Conservation (phyloP, 805 yeast species). For the Zygoascus flipseniorum region DNA sequence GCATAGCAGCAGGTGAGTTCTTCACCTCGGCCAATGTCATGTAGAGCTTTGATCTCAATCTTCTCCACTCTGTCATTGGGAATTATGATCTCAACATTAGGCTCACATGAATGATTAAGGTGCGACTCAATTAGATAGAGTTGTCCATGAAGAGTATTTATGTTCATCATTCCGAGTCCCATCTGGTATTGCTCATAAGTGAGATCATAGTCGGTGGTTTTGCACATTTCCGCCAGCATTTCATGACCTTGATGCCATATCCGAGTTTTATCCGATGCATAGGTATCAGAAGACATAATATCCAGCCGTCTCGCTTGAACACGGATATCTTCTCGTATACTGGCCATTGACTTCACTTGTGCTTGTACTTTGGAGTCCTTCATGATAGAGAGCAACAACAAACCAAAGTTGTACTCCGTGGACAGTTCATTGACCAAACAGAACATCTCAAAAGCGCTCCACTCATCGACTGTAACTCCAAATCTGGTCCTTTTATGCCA, state of each 20-base stretch:
- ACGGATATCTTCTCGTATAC: slow-evolving; percentile 58
- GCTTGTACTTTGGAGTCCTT: slow-evolving; percentile 28
- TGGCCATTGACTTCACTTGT: slow-evolving; percentile 58
- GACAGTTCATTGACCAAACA: slow-evolving; percentile 60
- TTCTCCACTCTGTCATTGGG: slow-evolving; percentile 36
- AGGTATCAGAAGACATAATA: not conserved
- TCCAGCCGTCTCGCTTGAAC: slow-evolving; percentile 42
- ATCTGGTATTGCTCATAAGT: slow-evolving; percentile 48
- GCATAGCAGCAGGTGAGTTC: slow-evolving; percentile 66
- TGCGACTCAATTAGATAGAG: slow-evolving; percentile 54
- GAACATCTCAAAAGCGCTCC: slow-evolving; percentile 49
- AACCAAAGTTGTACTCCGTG: slow-evolving; percentile 57
- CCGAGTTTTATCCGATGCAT: slow-evolving; percentile 34
- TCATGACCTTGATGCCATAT: slow-evolving; percentile 54
- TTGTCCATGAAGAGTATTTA: slow-evolving; percentile 62
- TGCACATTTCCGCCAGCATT: slow-evolving; percentile 42
- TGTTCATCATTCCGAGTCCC: slow-evolving; percentile 64
- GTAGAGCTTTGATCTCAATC: slow-evolving; percentile 50
- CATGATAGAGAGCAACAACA: slow-evolving; percentile 41
- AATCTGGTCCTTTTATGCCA: slow-evolving; percentile 38
- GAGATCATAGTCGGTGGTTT: slow-evolving; percentile 20
- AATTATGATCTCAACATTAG: slow-evolving; percentile 46
- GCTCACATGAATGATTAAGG: slow-evolving; percentile 69
- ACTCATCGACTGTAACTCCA: slow-evolving; percentile 22
- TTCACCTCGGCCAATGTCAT: slow-evolving; percentile 52